Conservation (phyloP, 495 filamentous ascomycete species). For the Daldinia vernicosa region DNA sequence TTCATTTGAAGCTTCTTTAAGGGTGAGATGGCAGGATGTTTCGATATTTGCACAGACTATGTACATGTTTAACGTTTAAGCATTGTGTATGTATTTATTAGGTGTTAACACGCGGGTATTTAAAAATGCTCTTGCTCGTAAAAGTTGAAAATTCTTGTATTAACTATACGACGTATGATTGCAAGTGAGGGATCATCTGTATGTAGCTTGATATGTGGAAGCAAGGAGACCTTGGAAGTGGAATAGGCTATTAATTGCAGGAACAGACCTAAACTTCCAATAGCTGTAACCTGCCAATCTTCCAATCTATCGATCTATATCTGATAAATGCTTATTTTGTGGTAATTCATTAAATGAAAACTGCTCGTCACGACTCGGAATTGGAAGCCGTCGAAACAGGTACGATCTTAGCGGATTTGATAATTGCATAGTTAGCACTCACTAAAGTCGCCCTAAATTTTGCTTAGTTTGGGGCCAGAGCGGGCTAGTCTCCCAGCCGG, state of each 20-base stretch:
- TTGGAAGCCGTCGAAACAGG: too few species aligned
- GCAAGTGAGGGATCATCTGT: neutral
- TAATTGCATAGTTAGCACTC: too few species aligned
- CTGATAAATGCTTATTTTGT: too few species aligned
- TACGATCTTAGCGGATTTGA: too few species aligned
- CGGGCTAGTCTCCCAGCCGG: constrained; percentile 17
- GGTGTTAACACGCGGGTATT: neutral
- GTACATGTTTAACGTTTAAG: neutral
- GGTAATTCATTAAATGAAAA: too few species aligned
- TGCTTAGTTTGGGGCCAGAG: constrained; percentile 3
- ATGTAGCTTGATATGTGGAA: neutral
- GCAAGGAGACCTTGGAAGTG: neutral
- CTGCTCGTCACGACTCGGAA: too few species aligned
- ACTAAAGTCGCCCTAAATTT: too few species aligned
- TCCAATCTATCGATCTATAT: too few species aligned
- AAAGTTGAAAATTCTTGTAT: neutral
- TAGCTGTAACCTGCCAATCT: too few species aligned
- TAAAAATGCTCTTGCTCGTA: neutral
- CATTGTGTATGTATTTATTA: neutral
- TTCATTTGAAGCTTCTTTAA: constrained; percentile 4
- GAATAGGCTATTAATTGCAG: too few species aligned
- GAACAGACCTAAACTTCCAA: too few species aligned
- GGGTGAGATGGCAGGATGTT: neutral
- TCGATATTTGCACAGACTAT: neutral
- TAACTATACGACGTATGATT: neutral